These are phyloP conservation scores for Scleromitrula shiraiana DNA, from an alignment of 2,329 filamentous ascomycete genomes.

Conservation along the genomic window DNA sequence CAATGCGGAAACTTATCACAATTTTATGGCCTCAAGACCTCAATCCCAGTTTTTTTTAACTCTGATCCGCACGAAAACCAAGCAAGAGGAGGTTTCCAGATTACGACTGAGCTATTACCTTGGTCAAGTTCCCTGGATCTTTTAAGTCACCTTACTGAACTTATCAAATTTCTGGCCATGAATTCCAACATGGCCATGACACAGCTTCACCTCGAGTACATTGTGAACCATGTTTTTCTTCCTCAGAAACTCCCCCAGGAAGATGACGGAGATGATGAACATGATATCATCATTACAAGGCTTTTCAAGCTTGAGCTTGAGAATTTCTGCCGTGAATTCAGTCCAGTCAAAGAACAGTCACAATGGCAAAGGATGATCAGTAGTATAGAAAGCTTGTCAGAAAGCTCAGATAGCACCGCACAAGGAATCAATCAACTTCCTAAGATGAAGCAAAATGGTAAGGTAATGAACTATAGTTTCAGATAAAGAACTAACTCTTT, in stretches of 20 bases:
- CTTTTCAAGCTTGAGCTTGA: not conserved
- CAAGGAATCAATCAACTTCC: constrained; percentile 25
- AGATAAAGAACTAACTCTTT: not conserved
- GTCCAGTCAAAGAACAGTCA: not conserved
- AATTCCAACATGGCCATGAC: no score
- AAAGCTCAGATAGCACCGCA: not conserved
- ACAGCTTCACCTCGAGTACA: constrained; percentile 20
- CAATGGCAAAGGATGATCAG: constrained; percentile 4
- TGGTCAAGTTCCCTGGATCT: no score
- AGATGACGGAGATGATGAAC: constrained; percentile 19
- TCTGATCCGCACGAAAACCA: no score
- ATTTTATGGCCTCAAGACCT: no score
- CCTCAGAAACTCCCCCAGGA: constrained; percentile 39
- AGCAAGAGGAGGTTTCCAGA: no score
- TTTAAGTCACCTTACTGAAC: no score
- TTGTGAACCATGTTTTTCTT: constrained; percentile 41
- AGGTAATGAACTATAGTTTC: no score
- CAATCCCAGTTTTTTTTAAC: no score
- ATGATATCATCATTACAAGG: constrained; percentile 11
- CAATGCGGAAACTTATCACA: no score
- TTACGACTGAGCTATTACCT: no score
- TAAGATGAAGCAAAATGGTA: constrained; percentile 49
- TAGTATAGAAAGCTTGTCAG: not conserved
- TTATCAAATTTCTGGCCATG: no score
- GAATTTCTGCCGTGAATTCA: not conserved